phyloP scores from a whole-genome alignment of 2,329 filamentous ascomycete genomes.

The Diplodia seriata region DNA sequence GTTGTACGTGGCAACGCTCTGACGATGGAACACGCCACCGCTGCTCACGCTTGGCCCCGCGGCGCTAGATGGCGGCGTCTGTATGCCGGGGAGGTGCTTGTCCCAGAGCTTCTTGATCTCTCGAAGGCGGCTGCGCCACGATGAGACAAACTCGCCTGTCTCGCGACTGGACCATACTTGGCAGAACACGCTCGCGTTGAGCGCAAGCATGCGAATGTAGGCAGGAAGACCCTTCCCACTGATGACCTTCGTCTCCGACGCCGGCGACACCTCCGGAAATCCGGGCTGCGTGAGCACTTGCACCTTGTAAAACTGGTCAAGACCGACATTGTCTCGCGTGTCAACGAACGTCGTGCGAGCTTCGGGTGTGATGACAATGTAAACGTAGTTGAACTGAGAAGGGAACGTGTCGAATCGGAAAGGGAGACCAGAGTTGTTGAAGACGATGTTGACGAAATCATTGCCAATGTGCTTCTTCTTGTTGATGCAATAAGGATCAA shows the following conservation, averaged over 20 bases:
- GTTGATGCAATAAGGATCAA: slow-evolving; percentile 73
- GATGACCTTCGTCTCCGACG: slow-evolving; percentile 87
- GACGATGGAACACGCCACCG: slow-evolving; percentile 43
- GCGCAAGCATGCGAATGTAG: slow-evolving; percentile 85
- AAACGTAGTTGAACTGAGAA: slow-evolving; percentile 94
- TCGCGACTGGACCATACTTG: slow-evolving; percentile 83
- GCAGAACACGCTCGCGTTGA: slow-evolving; percentile 94
- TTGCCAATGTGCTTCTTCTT: slow-evolving; percentile 98
- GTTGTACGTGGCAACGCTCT: slow-evolving; percentile 46
- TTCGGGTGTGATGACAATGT: slow-evolving; percentile 93
- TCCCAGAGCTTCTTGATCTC: slow-evolving; percentile 85
- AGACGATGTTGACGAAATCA: slow-evolving; percentile 97
- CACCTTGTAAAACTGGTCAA: slow-evolving; percentile 78
- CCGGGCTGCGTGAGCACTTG: slow-evolving; percentile 86
- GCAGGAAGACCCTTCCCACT: slow-evolving; percentile 80
- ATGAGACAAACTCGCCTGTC: slow-evolving; percentile 82
- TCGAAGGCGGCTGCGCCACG: slow-evolving; percentile 85
- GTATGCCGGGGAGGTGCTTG: slow-evolving; percentile 53
- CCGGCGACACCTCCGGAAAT: slow-evolving; percentile 90
- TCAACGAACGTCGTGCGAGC: slow-evolving; percentile 75
- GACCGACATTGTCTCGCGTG: slow-evolving; percentile 48
- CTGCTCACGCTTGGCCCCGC: slow-evolving; percentile 42
- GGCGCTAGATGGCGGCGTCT: slow-evolving; percentile 39
- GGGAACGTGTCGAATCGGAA: slow-evolving; percentile 93
- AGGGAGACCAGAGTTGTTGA: slow-evolving; percentile 91